These are phyloP conservation scores for Nakaseomyces glabratus DNA, from an alignment of 1,139 yeast species.

Conservation along the genomic window DNA sequence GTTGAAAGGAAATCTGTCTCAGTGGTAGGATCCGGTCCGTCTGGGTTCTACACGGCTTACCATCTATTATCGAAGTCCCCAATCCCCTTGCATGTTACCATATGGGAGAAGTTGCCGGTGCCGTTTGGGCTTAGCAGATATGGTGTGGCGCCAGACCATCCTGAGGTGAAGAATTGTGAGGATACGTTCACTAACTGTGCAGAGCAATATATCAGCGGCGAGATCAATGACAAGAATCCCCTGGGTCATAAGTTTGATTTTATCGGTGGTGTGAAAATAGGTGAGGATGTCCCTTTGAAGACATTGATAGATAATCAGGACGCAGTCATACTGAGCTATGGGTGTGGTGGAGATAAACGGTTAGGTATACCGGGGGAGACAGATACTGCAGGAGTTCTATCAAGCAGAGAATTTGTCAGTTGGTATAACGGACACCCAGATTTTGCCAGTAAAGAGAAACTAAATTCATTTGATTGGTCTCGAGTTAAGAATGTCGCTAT, in stretches of 20 bases:
- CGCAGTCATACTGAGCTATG: conserved; percentile 72
- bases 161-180: conserved; percentile 87
- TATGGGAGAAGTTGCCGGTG: conserved; percentile 76
- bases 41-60: conserved; percentile 86
- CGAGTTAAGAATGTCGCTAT: conserved; percentile 60
- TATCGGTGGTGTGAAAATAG: conserved; percentile 68
- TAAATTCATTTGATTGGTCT: conserved; percentile 39
- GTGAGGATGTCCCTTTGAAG: conserved; percentile 44
- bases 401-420: conserved; percentile 82
- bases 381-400: conserved; percentile 53
- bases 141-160: conserved; percentile 99
- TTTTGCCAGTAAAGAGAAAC: conserved; percentile 14
- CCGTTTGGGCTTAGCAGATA: conserved; percentile 87
- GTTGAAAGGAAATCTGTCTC: conserved; percentile 33
- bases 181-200: conserved; percentile 67
- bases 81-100: conserved; percentile 44
- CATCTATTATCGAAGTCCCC: conserved; percentile 50
- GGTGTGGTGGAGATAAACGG: conserved; percentile 58
- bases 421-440: conserved; percentile 95
- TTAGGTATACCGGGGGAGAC: conserved; percentile 55
- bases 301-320: conserved; percentile 52
- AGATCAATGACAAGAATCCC: conserved; percentile 8
- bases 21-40: conserved; percentile 91
- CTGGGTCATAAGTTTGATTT: conserved; percentile 43
- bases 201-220: conserved; percentile 18